These are phyloP conservation scores for Aspergillus carlsbadensis DNA, from an alignment of 495 filamentous ascomycete species.

Conservation along the genomic window DNA sequence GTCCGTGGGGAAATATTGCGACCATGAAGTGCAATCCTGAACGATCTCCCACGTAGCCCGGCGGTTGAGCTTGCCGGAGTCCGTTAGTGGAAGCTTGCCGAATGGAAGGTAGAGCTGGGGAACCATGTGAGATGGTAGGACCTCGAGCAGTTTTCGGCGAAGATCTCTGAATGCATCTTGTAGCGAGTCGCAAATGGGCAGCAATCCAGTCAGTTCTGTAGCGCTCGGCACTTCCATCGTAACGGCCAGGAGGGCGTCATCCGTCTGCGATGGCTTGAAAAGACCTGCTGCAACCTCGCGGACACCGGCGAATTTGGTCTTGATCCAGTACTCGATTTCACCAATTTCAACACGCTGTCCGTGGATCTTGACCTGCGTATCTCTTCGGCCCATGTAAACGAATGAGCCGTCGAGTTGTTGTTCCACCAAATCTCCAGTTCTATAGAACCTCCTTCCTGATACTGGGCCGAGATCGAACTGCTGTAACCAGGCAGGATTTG, in stretches of 20 bases:
- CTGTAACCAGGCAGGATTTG: constrained; percentile 8
- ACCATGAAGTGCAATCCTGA: background rate
- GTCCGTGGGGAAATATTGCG: constrained; percentile 8
- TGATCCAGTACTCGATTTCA: constrained; percentile 14
- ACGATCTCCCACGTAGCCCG: constrained; percentile 5
- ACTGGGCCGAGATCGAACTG: constrained; percentile 5
- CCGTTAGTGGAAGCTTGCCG: constrained; percentile 6
- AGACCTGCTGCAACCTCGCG: constrained; percentile 8
- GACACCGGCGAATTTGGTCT: background rate
- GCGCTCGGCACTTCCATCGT: background rate
- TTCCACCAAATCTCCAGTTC: constrained; percentile 15
- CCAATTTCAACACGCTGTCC: constrained; percentile 19
- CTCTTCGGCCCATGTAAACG: constrained; percentile 12
- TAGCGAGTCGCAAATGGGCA: background rate
- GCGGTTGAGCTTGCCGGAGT: constrained; percentile 13
- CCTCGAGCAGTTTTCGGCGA: background rate
- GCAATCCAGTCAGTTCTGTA: background rate
- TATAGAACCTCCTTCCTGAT: constrained; percentile 13
- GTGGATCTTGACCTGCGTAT: constrained; percentile 17
- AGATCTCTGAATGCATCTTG: background rate
- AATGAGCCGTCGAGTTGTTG: constrained; percentile 7
- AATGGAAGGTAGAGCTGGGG: constrained; percentile 11
- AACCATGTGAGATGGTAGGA: constrained; percentile 11
- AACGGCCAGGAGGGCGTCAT: constrained; percentile 1
- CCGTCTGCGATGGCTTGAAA: background rate